Base-by-base conservation (phyloP, 2,329 filamentous ascomycete genomes). In the Chaetomium globosum region DNA sequence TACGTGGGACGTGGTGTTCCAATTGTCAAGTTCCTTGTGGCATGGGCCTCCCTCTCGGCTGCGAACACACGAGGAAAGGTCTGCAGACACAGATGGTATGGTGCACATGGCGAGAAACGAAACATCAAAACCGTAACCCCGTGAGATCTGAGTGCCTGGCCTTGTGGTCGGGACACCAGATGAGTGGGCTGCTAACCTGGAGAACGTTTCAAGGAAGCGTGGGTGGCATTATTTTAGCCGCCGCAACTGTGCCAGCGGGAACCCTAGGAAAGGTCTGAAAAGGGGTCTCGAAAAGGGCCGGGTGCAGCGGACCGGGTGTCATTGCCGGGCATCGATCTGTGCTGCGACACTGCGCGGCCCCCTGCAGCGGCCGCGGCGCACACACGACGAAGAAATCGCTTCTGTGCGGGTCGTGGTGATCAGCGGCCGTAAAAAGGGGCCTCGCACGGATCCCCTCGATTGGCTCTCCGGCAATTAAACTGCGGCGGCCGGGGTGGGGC, bases 351-450 rank as follows among this genome's bases (percentile, higher is more conserved):
- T 10, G 36, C 16, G 55, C 21, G 55, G 62, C 36, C 65, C 57
- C 64, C 48, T 65, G 62, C 65, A 64, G 67, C 65, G 65, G 64
- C 63, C 46, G 57, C 33, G 56, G 53, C 52, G 49, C 63, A 49
- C 8, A 12, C 28, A 21, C 23, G n/a, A 53, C 55, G 31, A 64
- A 52, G 33, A 59, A 63, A 39, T 55, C 43, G 52, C 36, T 13
- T 51, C 46, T 21, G 36, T 58, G 59, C 33, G 23, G 61, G 55
- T 26, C 26, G 33, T 5, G 19, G 21, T 48, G 30, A n/a, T 3
- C n/a, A 30, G 62, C 59, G 56, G 46, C 62, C 64, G 33, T 43
- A 28, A 55, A 55, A 7, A 43, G 28, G 46, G 53, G 49, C 59
- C 65, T 62, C 13, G 10, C n/a, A 54, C 60, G n/a, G n/a, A 43